Conservation (phyloP, 768 basidiomycete species). For the Peribolospora baueri region DNA sequence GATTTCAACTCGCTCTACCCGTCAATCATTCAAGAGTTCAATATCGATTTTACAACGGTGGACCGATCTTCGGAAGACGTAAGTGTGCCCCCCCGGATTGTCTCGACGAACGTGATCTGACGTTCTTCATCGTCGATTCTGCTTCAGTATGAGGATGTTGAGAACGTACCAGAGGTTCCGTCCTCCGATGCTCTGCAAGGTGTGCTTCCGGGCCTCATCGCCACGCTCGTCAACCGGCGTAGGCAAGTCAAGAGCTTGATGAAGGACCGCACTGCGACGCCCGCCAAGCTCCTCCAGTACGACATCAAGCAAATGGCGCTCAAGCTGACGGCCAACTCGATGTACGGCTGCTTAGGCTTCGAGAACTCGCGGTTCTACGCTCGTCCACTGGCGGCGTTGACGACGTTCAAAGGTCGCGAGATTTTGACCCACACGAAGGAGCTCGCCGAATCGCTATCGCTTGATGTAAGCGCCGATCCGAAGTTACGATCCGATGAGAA, state of each 20-base stretch:
- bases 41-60: constrained; percentile 96
- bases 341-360: constrained; percentile 98
- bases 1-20: constrained; percentile 99
- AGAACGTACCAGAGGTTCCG: constrained; percentile 76
- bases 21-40: constrained; percentile 97
- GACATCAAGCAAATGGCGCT: constrained; percentile 93
- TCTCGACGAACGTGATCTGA: background rate
- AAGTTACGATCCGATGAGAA: background rate
- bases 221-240: constrained; percentile 76
- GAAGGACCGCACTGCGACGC: constrained; percentile 51
- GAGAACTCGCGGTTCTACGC: constrained; percentile 94
- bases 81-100: background rate
- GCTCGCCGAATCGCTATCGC: constrained; percentile 62
- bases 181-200: constrained; percentile 45
- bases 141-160: constrained; percentile 36
- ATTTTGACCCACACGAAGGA: constrained; percentile 83
- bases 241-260: constrained; percentile 75
- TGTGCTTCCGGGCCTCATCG: constrained; percentile 86
- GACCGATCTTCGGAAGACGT: constrained; percentile 26
- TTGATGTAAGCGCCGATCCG: constrained; percentile 42
- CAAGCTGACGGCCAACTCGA: constrained; percentile 95
- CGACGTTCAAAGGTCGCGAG: constrained; percentile 92
- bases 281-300: constrained; percentile 66
- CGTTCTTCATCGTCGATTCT: constrained; percentile 1
- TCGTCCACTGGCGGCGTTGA: constrained; percentile 82